These are phyloP conservation scores for Tephrocybe sp. DNA, from an alignment of 768 basidiomycete genomes.

Conservation along the genomic window DNA sequence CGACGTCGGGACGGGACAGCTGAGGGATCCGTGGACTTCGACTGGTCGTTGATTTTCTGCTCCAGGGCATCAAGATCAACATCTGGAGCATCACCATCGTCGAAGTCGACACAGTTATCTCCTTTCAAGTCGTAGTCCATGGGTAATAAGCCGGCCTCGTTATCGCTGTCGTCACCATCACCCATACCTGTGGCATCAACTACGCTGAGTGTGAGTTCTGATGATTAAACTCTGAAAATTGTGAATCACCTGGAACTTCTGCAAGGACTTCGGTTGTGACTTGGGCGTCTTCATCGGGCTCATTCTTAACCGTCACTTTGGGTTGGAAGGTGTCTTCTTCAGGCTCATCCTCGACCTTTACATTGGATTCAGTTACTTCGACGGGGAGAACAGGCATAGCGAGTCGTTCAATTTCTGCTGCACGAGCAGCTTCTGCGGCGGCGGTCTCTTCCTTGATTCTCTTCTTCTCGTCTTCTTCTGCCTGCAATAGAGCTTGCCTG, in stretches of 20 bases:
- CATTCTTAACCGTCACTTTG: no score
- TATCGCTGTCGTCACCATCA: not conserved
- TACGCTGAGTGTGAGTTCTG: no score
- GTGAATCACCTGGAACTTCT: no score
- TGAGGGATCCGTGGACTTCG: not conserved
- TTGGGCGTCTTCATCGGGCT: no score
- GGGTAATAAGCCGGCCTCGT: no score
- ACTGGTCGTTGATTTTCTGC: not conserved
- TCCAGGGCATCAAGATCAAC: conserved; percentile 7
- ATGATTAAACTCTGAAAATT: no score
- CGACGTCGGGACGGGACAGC: no score
- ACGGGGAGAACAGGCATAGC: not conserved
- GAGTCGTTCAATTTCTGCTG: conserved; percentile 9
- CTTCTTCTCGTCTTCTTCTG: conserved; percentile 1
- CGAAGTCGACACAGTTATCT: conserved; percentile 2
- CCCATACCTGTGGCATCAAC: not conserved
- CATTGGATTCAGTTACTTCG: not conserved
- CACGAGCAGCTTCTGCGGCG: conserved; percentile 3
- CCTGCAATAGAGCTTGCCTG: not conserved
- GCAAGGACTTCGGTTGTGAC: no score
- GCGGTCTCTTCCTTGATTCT: conserved; percentile 1
- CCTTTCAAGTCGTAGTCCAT: not conserved
- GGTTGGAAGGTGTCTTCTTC: no score
- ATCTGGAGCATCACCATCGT: not conserved
- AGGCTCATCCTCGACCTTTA: conserved; percentile 4